Conservation (phyloP, 495 filamentous ascomycete species). For the Penicillium odoratum region DNA sequence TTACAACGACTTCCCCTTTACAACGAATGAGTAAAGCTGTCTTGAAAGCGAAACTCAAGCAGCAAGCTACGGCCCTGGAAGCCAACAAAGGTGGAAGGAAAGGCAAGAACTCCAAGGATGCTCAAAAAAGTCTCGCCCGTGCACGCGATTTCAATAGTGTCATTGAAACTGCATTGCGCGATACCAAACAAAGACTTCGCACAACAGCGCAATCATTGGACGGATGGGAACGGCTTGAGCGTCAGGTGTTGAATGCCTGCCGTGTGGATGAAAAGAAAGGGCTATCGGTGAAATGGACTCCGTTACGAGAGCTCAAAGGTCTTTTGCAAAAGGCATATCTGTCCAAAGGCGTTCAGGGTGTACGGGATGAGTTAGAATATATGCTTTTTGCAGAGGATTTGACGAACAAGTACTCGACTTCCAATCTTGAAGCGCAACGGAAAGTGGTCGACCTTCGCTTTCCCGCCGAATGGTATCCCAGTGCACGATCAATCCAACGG, state of each 20-base stretch:
- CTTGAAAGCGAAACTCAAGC: slow-evolving; percentile 8
- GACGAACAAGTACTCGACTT: slow-evolving; percentile 42
- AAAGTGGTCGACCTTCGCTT: slow-evolving; percentile 75
- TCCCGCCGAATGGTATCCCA: slow-evolving; percentile 89
- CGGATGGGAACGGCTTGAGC: slow-evolving; percentile 39
- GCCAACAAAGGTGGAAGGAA: slow-evolving; percentile 3
- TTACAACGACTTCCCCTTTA: slow-evolving; percentile 34
- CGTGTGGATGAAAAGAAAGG: slow-evolving; percentile 20
- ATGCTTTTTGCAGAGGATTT: slow-evolving; percentile 54
- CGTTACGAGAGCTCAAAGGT: slow-evolving; percentile 27
- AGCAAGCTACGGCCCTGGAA: slow-evolving; percentile 1
- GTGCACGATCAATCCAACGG: slow-evolving; percentile 72
- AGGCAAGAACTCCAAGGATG: not conserved
- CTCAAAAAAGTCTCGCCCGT: slow-evolving; percentile 19
- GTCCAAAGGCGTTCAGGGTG: slow-evolving; percentile 41
- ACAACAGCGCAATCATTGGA: slow-evolving; percentile 11
- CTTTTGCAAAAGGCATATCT: slow-evolving; percentile 59
- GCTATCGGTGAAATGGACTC: slow-evolving; percentile 15
- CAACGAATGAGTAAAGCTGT: slow-evolving; percentile 23
- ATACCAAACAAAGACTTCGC: slow-evolving; percentile 24
- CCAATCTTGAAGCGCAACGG: slow-evolving; percentile 57
- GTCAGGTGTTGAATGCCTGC: slow-evolving; percentile 37
- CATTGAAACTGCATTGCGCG: slow-evolving; percentile 28
- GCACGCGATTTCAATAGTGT: slow-evolving; percentile 30
- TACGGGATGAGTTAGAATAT: slow-evolving; percentile 60